A percentile compares a stretch with the other conserved stretches of the same genome.
Evolutionary conservation across 257 asterid species (phyloP).

Genomic region (Ballota nigra): DNA sequence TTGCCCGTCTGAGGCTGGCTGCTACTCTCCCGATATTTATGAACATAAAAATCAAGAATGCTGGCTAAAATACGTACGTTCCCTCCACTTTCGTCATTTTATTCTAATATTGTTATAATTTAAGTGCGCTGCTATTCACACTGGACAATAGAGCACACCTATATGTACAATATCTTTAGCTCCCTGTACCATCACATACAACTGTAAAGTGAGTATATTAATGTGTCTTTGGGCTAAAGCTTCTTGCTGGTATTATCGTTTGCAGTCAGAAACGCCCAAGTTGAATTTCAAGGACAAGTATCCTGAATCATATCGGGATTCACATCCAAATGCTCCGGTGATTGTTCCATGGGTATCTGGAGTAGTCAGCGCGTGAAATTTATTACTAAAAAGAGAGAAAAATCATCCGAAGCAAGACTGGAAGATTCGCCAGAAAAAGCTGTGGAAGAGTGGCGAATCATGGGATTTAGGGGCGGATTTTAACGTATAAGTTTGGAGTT

Average conservation of each 20-base stretch:
- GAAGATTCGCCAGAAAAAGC: not conserved
- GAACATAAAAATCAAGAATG: conserved; percentile 82
- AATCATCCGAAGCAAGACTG: not conserved
- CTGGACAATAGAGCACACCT: too few species aligned
- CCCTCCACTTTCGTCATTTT: not conserved
- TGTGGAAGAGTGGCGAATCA: not conserved
- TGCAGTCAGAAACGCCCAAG: conserved; percentile 78
- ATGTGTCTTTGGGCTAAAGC: not conserved
- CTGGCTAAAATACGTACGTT: conserved; percentile 91
- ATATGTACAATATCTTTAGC: too few species aligned
- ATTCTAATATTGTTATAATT: not conserved
- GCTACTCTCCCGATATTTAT: conserved; percentile 91
- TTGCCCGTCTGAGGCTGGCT: conserved; percentile 80
- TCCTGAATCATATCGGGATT: conserved; percentile 64
- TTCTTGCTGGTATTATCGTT: conserved; percentile 1
- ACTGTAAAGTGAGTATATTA: too few species aligned
- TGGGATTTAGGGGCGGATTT: not conserved
- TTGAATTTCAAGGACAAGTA: conserved; percentile 68
- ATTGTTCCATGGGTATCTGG: conserved; percentile 92
- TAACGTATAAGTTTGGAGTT: not conserved
- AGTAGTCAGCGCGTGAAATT: conserved; percentile 39
- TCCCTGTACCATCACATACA: too few species aligned
- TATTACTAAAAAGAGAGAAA: not conserved
- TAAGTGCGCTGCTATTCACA: too few species aligned
- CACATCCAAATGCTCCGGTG: conserved; percentile 76